Conservation (phyloP, 2,329 filamentous ascomycete genomes). For the Colletotrichum neosansevieriae region DNA sequence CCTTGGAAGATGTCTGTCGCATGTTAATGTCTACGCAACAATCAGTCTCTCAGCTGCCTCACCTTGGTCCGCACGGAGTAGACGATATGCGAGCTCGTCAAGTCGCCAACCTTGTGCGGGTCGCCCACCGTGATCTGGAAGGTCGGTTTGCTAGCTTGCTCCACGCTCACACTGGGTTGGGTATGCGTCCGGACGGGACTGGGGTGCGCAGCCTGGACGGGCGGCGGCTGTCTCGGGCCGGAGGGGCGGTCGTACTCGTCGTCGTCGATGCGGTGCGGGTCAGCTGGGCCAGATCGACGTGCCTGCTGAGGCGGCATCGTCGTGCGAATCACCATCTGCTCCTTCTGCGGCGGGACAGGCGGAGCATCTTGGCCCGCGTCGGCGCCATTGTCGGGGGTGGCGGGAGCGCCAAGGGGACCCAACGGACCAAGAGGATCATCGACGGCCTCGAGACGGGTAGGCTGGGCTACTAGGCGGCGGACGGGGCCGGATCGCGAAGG, state of each 20-base stretch:
- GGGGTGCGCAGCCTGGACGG: conserved; percentile 69
- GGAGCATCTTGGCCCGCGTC: conserved; percentile 65
- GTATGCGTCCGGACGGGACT: conserved; percentile 64
- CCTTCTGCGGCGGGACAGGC: conserved; percentile 77
- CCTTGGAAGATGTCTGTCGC: conserved; percentile 88
- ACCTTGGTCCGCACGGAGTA: conserved; percentile 96
- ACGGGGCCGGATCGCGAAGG: conserved; percentile 59
- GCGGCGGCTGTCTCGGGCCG: conserved; percentile 74
- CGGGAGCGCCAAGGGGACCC: conserved; percentile 71
- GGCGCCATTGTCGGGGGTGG: conserved; percentile 54
- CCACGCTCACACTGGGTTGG: conserved; percentile 87
- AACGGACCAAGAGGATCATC: conserved; percentile 83
- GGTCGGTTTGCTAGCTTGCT: conserved; percentile 91
- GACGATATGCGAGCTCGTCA: conserved; percentile 97
- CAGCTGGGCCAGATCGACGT: conserved; percentile 59
- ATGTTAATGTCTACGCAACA: conserved; percentile 39
- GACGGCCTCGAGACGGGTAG: conserved; percentile 82
- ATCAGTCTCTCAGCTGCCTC: conserved; percentile 42
- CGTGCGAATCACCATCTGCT: conserved; percentile 71
- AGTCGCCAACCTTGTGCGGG: conserved; percentile 96
- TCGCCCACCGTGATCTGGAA: conserved; percentile 95
- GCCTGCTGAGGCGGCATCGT: conserved; percentile 63
- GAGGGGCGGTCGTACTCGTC: conserved; percentile 64
- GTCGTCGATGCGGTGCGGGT: conserved; percentile 76
- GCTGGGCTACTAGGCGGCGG: conserved; percentile 77